A percentile compares a stretch with the other conserved stretches of the same genome.
phyloP scores from a whole-genome alignment of 768 basidiomycete species.

The Boletus speciosus region DNA sequence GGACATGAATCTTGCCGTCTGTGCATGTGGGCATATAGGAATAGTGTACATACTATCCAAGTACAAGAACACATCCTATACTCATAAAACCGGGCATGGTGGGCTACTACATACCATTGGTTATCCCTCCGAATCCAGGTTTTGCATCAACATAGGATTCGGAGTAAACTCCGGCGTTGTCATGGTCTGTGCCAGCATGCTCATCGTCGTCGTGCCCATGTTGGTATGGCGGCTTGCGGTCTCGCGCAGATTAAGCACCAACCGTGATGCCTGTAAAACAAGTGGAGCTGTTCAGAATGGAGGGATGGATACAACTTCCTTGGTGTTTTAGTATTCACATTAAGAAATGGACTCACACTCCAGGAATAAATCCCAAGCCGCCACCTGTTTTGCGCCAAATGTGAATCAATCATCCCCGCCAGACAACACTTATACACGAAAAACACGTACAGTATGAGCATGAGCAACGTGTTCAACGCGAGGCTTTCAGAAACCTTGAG shows the following conservation, averaged over 20 bases:
- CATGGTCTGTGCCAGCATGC: not conserved
- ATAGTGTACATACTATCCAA: too few species aligned
- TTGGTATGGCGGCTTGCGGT: not conserved
- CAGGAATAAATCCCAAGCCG: not conserved
- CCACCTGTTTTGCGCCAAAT: not conserved
- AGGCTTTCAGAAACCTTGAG: not conserved
- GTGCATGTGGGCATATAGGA: too few species aligned
- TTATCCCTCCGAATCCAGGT: not conserved
- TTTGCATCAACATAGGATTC: not conserved
- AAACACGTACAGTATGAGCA: not conserved
- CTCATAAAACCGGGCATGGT: too few species aligned
- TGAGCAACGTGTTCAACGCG: not conserved
- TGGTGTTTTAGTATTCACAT: too few species aligned
- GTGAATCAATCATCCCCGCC: not conserved
- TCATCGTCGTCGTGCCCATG: not conserved
- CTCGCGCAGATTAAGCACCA: not conserved
- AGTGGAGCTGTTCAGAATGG: not conserved
- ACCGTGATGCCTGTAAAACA: not conserved
- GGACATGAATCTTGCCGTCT: too few species aligned
- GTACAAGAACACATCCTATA: too few species aligned
- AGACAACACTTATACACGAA: not conserved
- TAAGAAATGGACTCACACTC: not conserved
- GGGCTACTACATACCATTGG: too few species aligned
- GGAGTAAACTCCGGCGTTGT: not conserved
- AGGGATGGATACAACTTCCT: too few species aligned